These are phyloP conservation scores for Tylopilus intermedius DNA, from an alignment of 768 basidiomycete species.

Conservation along the genomic window DNA sequence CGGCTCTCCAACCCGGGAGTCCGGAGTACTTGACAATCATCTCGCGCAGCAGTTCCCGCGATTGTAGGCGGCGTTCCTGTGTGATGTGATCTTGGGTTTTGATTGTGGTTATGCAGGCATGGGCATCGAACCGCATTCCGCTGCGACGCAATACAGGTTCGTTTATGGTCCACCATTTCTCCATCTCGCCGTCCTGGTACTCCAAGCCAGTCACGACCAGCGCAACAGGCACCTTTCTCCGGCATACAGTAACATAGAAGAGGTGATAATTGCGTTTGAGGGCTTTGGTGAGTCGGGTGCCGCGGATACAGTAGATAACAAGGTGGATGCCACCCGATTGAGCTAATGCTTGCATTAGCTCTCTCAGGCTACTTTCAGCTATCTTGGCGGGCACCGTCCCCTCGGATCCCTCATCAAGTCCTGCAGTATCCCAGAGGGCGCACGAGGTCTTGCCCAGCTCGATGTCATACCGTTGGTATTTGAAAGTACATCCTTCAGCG, in stretches of 20 bases:
- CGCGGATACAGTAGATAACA: background rate
- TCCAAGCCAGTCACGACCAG: conserved; percentile 20
- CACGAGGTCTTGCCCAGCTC: background rate
- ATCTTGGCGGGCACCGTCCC: background rate
- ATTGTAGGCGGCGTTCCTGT: background rate
- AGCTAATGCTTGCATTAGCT: background rate
- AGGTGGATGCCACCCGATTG: background rate
- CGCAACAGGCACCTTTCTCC: background rate
- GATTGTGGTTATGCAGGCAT: conserved; percentile 10
- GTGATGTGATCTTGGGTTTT: background rate
- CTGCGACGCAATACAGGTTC: conserved; percentile 17
- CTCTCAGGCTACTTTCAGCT: background rate
- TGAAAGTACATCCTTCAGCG: background rate
- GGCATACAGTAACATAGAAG: background rate
- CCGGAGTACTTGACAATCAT: background rate
- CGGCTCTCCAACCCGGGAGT: background rate
- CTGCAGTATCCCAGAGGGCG: background rate
- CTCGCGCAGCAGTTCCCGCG: background rate
- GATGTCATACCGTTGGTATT: background rate
- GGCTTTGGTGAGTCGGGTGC: background rate
- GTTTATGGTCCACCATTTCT: conserved; percentile 29
- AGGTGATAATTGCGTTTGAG: background rate
- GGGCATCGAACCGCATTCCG: conserved; percentile 28
- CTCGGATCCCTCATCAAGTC: background rate
- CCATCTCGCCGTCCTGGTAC: conserved; percentile 18